Evolutionary conservation across 164 flowering plant genomes (phyloP).

Genomic region (Vitis amurensis): DNA sequence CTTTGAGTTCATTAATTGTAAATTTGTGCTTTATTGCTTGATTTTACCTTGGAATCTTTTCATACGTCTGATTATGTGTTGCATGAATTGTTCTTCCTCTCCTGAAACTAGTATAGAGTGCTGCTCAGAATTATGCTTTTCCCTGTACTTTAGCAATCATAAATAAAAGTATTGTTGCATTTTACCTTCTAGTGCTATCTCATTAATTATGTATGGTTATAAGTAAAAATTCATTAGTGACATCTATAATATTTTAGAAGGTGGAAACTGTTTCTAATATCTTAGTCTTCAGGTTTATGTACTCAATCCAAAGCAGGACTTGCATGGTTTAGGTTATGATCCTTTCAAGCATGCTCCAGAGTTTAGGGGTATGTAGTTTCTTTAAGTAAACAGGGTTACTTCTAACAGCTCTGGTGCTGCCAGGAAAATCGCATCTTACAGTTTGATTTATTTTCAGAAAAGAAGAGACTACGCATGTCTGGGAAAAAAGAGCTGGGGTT

Average conservation of each 20-base stretch:
- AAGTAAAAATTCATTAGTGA: not conserved
- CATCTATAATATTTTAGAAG: too few relatives aligned
- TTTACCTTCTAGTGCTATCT: too few relatives aligned
- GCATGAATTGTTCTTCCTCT: not conserved
- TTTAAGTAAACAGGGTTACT: not conserved
- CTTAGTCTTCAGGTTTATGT: slow-evolving; percentile 58
- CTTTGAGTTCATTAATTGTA: not conserved
- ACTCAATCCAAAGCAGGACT: slow-evolving; percentile 81
- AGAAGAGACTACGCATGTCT: slow-evolving; percentile 53
- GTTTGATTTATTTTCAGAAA: slow-evolving; percentile 47
- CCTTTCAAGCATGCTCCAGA: slow-evolving; percentile 96
- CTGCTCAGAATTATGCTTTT: not conserved
- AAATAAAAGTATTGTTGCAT: too few relatives aligned
- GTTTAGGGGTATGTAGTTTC: slow-evolving; percentile 63
- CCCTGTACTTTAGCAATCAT: too few relatives aligned
- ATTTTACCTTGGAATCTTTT: not conserved
- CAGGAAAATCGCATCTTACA: not conserved
- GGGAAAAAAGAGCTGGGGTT: slow-evolving; percentile 32
- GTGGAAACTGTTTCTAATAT: not conserved
- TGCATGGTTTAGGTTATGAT: slow-evolving; percentile 96
- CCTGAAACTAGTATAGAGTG: not conserved
- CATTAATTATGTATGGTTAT: not conserved
- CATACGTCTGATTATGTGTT: not conserved
- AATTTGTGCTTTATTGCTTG: not conserved
- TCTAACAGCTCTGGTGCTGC: not conserved